A percentile compares a stretch with the other conserved stretches of the same genome.
Conservation (phyloP, 1,284 basidiomycete genomes). For the Clitocybe nebularis region DNA sequence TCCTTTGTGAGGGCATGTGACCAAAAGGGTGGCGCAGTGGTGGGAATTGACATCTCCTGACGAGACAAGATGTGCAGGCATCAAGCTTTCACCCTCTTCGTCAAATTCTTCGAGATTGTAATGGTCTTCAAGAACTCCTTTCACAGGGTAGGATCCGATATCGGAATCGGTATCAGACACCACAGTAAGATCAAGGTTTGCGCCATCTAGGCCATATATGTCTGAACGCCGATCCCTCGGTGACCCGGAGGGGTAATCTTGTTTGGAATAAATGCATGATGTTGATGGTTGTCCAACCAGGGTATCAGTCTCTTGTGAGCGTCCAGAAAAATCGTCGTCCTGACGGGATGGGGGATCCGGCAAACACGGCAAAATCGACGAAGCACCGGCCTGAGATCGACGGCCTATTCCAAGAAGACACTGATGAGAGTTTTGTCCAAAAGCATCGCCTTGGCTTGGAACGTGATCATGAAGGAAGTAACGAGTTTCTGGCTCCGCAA, state of each 20-base stretch:
- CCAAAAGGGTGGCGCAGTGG: slow-evolving; percentile 11
- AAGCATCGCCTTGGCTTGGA: slow-evolving; percentile 4
- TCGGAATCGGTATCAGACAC: slow-evolving; percentile 15
- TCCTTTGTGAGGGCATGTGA: slow-evolving; percentile 18
- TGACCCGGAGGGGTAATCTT: too few relatives aligned
- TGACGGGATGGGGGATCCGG: slow-evolving; percentile 8
- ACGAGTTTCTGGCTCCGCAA: slow-evolving; percentile 6
- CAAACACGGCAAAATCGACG: slow-evolving; percentile 5
- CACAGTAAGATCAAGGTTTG: slow-evolving; percentile 12
- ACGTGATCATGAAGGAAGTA: slow-evolving; percentile 9
- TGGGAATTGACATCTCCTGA: slow-evolving; percentile 13
- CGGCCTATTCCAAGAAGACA: slow-evolving; percentile 2
- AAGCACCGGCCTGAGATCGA: slow-evolving; percentile 8
- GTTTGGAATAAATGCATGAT: not conserved
- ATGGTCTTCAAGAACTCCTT: slow-evolving; percentile 6
- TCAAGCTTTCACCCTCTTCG: slow-evolving; percentile 16
- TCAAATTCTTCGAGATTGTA: slow-evolving; percentile 10
- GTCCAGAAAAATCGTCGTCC: slow-evolving; percentile 1
- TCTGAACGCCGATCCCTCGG: not conserved
- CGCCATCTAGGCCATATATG: slow-evolving; percentile 7
- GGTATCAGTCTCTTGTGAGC: slow-evolving; percentile 1
- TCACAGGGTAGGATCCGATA: slow-evolving; percentile 4
- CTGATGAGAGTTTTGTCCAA: slow-evolving; percentile 10
- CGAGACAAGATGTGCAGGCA: slow-evolving; percentile 7
- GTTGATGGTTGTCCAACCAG: not conserved